Evolutionary conservation across 306 rosid species (phyloP).

Genomic region (Acacia acuminata): DNA sequence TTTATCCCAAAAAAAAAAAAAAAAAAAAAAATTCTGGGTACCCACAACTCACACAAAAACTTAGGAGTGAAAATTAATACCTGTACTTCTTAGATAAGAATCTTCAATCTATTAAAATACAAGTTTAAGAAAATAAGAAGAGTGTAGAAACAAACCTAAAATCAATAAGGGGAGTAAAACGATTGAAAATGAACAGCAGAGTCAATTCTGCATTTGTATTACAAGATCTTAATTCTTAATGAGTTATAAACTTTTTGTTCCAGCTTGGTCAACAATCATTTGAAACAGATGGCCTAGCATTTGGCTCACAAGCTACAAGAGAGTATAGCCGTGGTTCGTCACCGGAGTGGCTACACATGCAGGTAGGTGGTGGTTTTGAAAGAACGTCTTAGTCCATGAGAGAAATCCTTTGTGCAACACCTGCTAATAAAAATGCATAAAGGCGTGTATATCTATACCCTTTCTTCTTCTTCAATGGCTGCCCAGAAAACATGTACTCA

Average conservation of each 20-base stretch:
- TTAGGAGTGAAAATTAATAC: neutral
- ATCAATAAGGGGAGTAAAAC: neutral
- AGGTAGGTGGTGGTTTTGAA: constrained; percentile 85
- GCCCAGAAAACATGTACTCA: constrained; percentile 48
- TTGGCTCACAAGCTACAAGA: constrained; percentile 69
- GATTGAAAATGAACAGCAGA: constrained; percentile 7
- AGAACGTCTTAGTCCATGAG: constrained; percentile 54
- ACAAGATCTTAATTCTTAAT: constrained; percentile 28
- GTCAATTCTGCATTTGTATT: constrained; percentile 21
- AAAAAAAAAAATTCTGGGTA: too few species aligned
- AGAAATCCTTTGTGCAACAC: constrained; percentile 28
- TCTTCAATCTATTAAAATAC: constrained; percentile 18
- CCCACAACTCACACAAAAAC: too few species aligned
- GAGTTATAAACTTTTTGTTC: constrained; percentile 38
- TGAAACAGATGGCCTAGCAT: constrained; percentile 59
- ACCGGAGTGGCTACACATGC: constrained; percentile 96
- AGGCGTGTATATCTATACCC: constrained; percentile 35
- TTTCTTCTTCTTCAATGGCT: constrained; percentile 42
- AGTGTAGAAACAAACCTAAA: constrained; percentile 2
- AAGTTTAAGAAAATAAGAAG: neutral
- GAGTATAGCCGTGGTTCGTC: constrained; percentile 76
- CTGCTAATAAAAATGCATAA: constrained; percentile 53
- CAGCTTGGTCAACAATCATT: constrained; percentile 80
- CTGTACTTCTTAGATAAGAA: neutral
- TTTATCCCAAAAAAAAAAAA: too few species aligned